Evolutionary conservation across 768 basidiomycete genomes (phyloP).

Genomic region (Lanmaoa rubissima): DNA sequence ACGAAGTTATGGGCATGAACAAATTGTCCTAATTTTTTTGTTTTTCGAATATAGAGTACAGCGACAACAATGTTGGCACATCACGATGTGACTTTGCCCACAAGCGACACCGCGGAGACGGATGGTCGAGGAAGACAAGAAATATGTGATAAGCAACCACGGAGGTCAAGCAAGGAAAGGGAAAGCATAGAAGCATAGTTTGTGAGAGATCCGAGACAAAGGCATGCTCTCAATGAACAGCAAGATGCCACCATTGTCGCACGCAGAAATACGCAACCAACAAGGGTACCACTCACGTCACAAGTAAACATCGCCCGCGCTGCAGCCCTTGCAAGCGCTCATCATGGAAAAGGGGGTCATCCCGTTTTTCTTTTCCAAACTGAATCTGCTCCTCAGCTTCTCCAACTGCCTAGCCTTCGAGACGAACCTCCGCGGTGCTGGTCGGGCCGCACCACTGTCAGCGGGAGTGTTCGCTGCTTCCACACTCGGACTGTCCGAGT

Average conservation of each 20-base stretch:
- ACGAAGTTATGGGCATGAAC: conserved; percentile 27
- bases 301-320: conserved; percentile 23
- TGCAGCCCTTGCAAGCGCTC: conserved; percentile 31
- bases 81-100: conserved; percentile 18
- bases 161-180: conserved; percentile 3
- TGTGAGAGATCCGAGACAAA: conserved; percentile 4
- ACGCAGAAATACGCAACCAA: neutral
- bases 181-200: conserved; percentile 24
- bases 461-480: conserved; percentile 10
- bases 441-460: conserved; percentile 8
- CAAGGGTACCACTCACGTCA: conserved; percentile 23
- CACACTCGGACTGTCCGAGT: conserved; percentile 9
- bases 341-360: conserved; percentile 22
- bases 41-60: conserved; percentile 28
- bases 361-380: conserved; percentile 32
- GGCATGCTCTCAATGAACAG: conserved; percentile 10
- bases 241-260: conserved; percentile 7
- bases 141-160: conserved; percentile 21
- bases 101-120: conserved; percentile 4
- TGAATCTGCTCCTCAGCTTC: conserved; percentile 56
- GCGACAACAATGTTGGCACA: conserved; percentile 29
- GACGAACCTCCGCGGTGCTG: conserved; percentile 43
- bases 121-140: conserved; percentile 8
- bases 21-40: conserved; percentile 23
- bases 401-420: conserved; percentile 66